A percentile compares a stretch with the other conserved stretches of the same genome.
Conservation (phyloP, 352 stramenopile species). For the Phytophthora pisi region DNA sequence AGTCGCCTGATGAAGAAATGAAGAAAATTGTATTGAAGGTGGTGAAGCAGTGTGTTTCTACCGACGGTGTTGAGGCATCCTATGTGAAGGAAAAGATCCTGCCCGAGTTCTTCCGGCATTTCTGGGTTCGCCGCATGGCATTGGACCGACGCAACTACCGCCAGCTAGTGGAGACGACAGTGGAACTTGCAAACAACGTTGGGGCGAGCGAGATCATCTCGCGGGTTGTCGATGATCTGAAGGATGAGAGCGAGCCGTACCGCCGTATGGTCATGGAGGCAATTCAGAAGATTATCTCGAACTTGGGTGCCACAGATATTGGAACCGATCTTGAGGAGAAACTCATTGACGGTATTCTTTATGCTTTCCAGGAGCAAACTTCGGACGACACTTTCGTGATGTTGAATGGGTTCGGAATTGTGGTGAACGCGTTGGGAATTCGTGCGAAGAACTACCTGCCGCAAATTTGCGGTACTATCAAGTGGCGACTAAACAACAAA, state of each 20-base stretch:
- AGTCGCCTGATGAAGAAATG: slow-evolving; percentile 99
- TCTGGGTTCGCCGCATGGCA: slow-evolving; percentile 99
- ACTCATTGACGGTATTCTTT: slow-evolving; percentile 99
- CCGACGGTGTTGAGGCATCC: slow-evolving; percentile 97
- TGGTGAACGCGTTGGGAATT: slow-evolving; percentile 97
- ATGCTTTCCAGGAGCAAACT: slow-evolving; percentile 98
- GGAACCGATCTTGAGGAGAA: slow-evolving; percentile 97
- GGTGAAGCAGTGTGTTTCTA: slow-evolving; percentile 98
- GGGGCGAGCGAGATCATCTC: slow-evolving; percentile 98
- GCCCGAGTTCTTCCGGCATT: slow-evolving; percentile 98
- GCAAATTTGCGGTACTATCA: slow-evolving; percentile 99
- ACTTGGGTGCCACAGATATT: slow-evolving; percentile 97
- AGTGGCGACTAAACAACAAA: slow-evolving; percentile 99
- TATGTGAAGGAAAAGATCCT: slow-evolving; percentile 99
- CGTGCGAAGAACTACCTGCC: slow-evolving; percentile 98
- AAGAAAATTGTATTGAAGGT: slow-evolving; percentile 98
- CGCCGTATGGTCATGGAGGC: slow-evolving; percentile 99
- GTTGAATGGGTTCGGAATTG: slow-evolving; percentile 98
- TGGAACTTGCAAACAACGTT: slow-evolving; percentile 99
- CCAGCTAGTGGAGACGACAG: slow-evolving; percentile 98
- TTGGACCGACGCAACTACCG: slow-evolving; percentile 98
- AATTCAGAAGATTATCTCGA: slow-evolving; percentile 98
- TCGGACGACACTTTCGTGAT: slow-evolving; percentile 96
- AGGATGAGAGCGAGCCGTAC: slow-evolving; percentile 99
- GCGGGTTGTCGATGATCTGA: slow-evolving; percentile 98